Percentiles rank a stretch among this genome's conserved stretches.
These are phyloP conservation scores for Sicyos edulis DNA, from an alignment of 306 rosid species.

Conservation along the genomic window DNA sequence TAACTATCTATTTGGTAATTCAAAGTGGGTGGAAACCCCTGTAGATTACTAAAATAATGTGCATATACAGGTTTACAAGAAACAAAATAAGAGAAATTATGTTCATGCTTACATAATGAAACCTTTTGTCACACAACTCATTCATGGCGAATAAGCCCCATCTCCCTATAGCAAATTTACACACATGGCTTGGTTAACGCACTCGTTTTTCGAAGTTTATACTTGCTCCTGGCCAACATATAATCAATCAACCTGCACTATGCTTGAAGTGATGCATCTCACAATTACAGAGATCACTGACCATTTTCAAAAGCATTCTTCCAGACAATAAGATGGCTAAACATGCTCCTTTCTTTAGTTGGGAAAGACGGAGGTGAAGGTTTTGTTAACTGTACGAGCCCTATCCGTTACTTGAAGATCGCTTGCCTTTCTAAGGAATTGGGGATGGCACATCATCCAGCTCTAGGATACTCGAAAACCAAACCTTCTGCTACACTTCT, in stretches of 20 bases:
- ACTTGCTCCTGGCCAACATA: not conserved
- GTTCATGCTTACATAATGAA: not conserved
- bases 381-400: not conserved
- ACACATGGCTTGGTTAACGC: not conserved
- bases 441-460: slow-evolving; percentile 22
- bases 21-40: not conserved
- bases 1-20: not conserved
- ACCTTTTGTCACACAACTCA: not conserved
- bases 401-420: not conserved
- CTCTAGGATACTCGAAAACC: slow-evolving; percentile 63
- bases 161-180: not conserved
- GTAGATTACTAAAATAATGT: slow-evolving; percentile 2
- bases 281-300: not conserved
- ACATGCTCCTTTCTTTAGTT: not conserved
- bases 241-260: not conserved
- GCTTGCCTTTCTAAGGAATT: slow-evolving; percentile 10
- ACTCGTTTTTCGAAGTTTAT: not conserved
- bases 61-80: not conserved
- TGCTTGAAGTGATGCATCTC: slow-evolving; percentile 11
- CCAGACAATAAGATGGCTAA: not conserved
- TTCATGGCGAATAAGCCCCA: not conserved
- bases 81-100: not conserved
- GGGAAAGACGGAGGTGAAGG: not conserved
- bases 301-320: not conserved
- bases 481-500: slow-evolving; percentile 96